Percentiles rank a stretch among this genome's conserved stretches.
These are phyloP conservation scores for Pseudogymnoascus sp. DNA, from an alignment of 2,329 filamentous ascomycete genomes.

Conservation along the genomic window DNA sequence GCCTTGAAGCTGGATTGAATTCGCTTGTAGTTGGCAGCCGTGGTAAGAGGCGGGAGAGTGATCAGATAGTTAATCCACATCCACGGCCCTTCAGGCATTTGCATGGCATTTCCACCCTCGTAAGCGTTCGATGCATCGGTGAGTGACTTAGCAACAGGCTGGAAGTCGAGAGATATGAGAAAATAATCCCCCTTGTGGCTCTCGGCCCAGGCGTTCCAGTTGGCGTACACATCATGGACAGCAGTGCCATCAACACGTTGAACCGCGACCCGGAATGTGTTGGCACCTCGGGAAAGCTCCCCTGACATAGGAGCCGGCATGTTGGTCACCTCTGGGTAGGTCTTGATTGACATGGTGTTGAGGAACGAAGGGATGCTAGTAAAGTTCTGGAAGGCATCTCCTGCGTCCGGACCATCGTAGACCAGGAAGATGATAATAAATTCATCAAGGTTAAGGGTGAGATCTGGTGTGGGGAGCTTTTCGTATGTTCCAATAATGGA, in stretches of 20 bases:
- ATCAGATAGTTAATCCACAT: constrained; percentile 31
- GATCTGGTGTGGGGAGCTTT: constrained; percentile 27
- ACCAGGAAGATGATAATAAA: constrained; percentile 33
- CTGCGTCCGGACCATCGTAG: constrained; percentile 31
- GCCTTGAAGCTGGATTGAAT: constrained; percentile 30
- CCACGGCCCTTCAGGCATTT: constrained; percentile 32
- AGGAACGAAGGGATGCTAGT: constrained; percentile 29
- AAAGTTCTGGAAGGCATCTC: constrained; percentile 31
- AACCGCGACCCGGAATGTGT: constrained; percentile 32
- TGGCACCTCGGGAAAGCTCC: constrained; percentile 29
- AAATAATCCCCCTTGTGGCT: constrained; percentile 29
- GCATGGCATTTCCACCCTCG: constrained; percentile 32
- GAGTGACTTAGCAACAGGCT: constrained; percentile 29
- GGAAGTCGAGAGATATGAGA: constrained; percentile 25
- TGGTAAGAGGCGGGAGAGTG: constrained; percentile 24
- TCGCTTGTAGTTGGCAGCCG: constrained; percentile 24
- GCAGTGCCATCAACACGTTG: constrained; percentile 26
- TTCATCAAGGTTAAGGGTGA: constrained; percentile 30
- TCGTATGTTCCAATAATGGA: constrained; percentile 32
- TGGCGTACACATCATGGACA: constrained; percentile 13
- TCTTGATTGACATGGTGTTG: constrained; percentile 27
- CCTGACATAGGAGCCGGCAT: constrained; percentile 30
- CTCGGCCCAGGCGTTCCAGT: constrained; percentile 30
- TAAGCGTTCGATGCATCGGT: constrained; percentile 30
- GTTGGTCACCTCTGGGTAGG: constrained; percentile 31